Evolutionary conservation across 139 green algal species (phyloP), one percentile per base, ranked within the genome.

Genomic region (Tetratostichococcus sp.): DNA sequence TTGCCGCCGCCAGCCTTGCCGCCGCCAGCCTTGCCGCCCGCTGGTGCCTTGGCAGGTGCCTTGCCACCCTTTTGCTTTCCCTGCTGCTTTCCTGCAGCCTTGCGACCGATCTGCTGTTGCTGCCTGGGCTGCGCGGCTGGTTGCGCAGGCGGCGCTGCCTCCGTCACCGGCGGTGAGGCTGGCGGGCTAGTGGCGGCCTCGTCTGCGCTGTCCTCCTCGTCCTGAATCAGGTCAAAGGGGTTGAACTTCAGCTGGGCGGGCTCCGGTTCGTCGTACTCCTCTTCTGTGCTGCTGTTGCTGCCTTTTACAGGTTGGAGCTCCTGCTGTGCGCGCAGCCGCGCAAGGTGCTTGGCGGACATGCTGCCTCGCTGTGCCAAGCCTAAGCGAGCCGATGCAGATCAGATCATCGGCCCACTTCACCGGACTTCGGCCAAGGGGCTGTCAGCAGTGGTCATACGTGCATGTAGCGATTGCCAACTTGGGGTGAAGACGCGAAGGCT

Each of bases 211-310:
- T 80, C 84, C 39, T 93, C 83, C 3, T 87, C 83, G 30, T 82
- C 82, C n/a, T 87, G 83, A 4, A 94, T 69, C 35, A 94, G 79
- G n/a, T 86, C 77, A 59, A 94, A 92, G 0, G 86, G 89, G 72
- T 94, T 93, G 79, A 93, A 93, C 0, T 23, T 26, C 11, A 62
- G 50, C 50, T 62, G 50, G 11, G 22, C 11, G 26, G 50, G 19
- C 19, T 62, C 14, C 50, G 14, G 8, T 8, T 14, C 19, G 50
- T 62, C 50, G 14, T 25, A 4, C 2, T 62, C 50, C 2, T 23
- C 11, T 62, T 62, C 50, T 28, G 50, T 28, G 14, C 2, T 17
- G 19, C 50, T 62, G 26, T 25, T 4, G 14, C 17, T 26, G 50
- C 14, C 19, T n/a, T 8, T 26, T 17, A 17, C 19, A n/a, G 50